Base-by-base conservation (phyloP, 495 filamentous ascomycete genomes). In the Penicillium simplicissimum region DNA sequence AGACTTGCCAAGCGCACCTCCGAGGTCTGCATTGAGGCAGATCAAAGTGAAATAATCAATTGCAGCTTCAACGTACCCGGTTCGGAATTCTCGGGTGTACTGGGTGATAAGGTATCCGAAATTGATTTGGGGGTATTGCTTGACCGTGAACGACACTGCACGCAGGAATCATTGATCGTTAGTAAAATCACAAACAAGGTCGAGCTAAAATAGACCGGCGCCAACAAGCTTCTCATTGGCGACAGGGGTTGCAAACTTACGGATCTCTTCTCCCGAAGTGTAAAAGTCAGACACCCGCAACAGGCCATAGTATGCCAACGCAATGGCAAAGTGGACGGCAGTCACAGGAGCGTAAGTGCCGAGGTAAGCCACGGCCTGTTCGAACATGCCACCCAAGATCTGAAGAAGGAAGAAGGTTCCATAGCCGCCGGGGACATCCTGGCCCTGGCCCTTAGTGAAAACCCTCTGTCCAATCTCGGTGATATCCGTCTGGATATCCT, bases 31-130 rank as follows among this genome's bases (percentile, higher is more conserved):
- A 67, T 98, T 97, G 52, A 99, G 87, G 72, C 92, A 97, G 58
- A 98, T 93, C 52, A 98, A 81, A 21, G 87, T 84, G 52, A 99
- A 88, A 68, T 99, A 99, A 73, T 99, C 96, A 49, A 94, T 88
- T 13, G 95, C 94, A 47, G 91, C 88, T 57, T 87, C 89, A 8
- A 91, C 88, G 67, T 92, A 88, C 36, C 91, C 91, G 11, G 91
- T 89, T 37, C 96, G 89, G 85, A 98, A 98, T 74, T 96, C 92
- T 35, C 88, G 85, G 8, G 96, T 99, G 77, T 99, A 99, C 69
- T 93, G 91, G 31, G 93, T 96, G 51, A 98, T 78, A 79, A 99
- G 90, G 23, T 88, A 86, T 34, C 89, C 93, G 73, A 99, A 99
- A 79, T 93, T 96, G 75, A 99, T 87, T 68, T 97, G 93, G 15